phyloP scores from a whole-genome alignment of 23 red algal genomes.

The Pyropia haitanensis region DNA sequence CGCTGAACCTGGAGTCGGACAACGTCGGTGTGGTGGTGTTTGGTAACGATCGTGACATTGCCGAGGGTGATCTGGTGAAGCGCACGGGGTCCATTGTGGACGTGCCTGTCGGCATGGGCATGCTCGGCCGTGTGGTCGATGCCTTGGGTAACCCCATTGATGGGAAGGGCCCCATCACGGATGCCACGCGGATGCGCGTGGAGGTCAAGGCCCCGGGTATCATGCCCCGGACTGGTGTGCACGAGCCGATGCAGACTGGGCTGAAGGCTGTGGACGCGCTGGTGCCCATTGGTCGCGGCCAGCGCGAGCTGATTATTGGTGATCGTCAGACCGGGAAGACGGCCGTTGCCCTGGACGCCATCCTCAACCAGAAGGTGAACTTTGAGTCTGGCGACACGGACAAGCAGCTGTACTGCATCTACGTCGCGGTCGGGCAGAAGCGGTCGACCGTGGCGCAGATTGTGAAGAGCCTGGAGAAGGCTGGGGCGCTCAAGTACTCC shows the following conservation, averaged over 20 bases:
- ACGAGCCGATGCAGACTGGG: slow-evolving; percentile 59
- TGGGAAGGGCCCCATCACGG: slow-evolving; percentile 40
- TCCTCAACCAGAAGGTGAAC: slow-evolving; percentile 37
- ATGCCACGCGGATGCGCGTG: slow-evolving; percentile 23
- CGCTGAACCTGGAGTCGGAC: slow-evolving; percentile 58
- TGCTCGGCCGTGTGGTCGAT: slow-evolving; percentile 60
- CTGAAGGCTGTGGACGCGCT: slow-evolving; percentile 54
- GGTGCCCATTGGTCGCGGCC: slow-evolving; percentile 63
- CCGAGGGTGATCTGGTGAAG: slow-evolving; percentile 52
- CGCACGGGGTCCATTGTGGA: slow-evolving; percentile 48
- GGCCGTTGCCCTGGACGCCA: slow-evolving; percentile 56
- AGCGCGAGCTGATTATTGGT: slow-evolving; percentile 70
- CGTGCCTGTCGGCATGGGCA: slow-evolving; percentile 29
- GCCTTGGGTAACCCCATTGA: slow-evolving; percentile 63
- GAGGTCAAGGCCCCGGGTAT: slow-evolving; percentile 68
- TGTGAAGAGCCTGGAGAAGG: slow-evolving; percentile 48
- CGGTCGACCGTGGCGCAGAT: slow-evolving; percentile 55
- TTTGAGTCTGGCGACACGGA: slow-evolving; percentile 4
- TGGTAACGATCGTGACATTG: slow-evolving; percentile 50
- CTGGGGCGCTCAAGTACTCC: slow-evolving; percentile 36
- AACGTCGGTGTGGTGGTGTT: slow-evolving; percentile 62
- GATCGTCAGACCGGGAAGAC: slow-evolving; percentile 83
- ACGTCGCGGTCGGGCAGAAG: slow-evolving; percentile 67
- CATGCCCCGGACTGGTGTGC: slow-evolving; percentile 47
- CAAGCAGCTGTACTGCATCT: slow-evolving; percentile 54